A percentile compares a stretch with the other conserved stretches of the same genome.
Evolutionary conservation across 176 grass and related monocot genomes (phyloP).

Genomic region (barley (Hordeum vulgare)): MorexV3_pseudomolecules_assembly NC_058521.1:180005304-180005803

Average conservation of each 20-base stretch:
- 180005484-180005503: conserved; percentile 14
- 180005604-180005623: too few relatives aligned
- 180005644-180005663: too few relatives aligned
- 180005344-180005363: conserved; percentile 66
- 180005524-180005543: background rate
- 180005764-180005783: too few relatives aligned
- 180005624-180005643: too few relatives aligned
- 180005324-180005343: conserved; percentile 50
- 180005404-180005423: conserved; percentile 14
- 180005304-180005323: conserved; percentile 10
- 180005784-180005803: too few relatives aligned
- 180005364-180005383: conserved; percentile 64
- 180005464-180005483: background rate
- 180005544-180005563: background rate
- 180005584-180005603: too few relatives aligned
- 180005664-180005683: too few relatives aligned
- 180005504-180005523: conserved; percentile 2
- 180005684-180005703: too few relatives aligned
- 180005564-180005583: background rate
- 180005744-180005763: too few relatives aligned
- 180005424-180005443: background rate
- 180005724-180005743: background rate
- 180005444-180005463: background rate
- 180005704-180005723: background rate
- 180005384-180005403: conserved; percentile 59